Evolutionary conservation across 805 yeast species (phyloP).

Genomic region (Ogataea glucozyma): DNA sequence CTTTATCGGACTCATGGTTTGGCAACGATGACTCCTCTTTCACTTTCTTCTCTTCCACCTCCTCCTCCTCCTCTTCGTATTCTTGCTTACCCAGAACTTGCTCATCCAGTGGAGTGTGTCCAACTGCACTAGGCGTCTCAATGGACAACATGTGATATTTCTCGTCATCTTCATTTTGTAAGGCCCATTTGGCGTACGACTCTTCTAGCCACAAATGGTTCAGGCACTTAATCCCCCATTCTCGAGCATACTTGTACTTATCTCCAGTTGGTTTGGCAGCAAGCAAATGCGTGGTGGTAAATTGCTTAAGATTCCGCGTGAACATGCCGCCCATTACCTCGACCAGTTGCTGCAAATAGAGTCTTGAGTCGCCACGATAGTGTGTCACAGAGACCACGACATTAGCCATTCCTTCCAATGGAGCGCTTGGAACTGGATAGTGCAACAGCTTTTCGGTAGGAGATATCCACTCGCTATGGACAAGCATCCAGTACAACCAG

Average conservation of each 20-base stretch:
- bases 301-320: conserved; percentile 59
- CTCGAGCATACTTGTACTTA: conserved; percentile 71
- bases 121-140: conserved; percentile 49
- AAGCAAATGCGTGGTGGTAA: conserved; percentile 69
- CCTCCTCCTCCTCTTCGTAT: conserved; percentile 20
- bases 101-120: conserved; percentile 46
- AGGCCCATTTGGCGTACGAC: conserved; percentile 62
- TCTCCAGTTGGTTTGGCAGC: conserved; percentile 68
- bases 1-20: conserved; percentile 10
- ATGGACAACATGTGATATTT: conserved; percentile 49
- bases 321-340: conserved; percentile 73
- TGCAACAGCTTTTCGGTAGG: conserved; percentile 60
- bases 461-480: conserved; percentile 51
- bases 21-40: no score
- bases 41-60: background rate
- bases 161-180: conserved; percentile 45
- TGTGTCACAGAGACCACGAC: conserved; percentile 69
- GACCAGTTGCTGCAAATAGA: conserved; percentile 64
- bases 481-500: conserved; percentile 75
- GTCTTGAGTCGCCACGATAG: conserved; percentile 82
- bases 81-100: conserved; percentile 42
- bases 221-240: conserved; percentile 66
- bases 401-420: conserved; percentile 55
- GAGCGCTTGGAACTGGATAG: conserved; percentile 61
- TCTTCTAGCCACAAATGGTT: conserved; percentile 92